These are phyloP conservation scores for Salix udensis DNA, from an alignment of 345 rosid genomes.

Conservation along the genomic window DNA sequence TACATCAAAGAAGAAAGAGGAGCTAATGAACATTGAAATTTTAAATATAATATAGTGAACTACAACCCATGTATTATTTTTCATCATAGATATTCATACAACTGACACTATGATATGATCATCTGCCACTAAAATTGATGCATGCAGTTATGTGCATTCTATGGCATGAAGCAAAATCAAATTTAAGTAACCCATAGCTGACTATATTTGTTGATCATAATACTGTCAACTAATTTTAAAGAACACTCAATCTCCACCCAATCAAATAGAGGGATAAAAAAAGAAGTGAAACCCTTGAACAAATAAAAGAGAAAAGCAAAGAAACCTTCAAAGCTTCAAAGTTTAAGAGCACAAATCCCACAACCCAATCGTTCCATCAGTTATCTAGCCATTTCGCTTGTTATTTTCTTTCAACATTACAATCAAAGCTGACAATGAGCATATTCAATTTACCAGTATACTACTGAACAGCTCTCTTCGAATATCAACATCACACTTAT, in stretches of 20 bases:
- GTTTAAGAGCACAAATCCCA: neutral
- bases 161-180: no score
- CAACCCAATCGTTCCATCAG: neutral
- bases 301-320: neutral
- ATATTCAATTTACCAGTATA: constrained; percentile 58
- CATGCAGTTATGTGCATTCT: no score
- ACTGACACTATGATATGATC: neutral
- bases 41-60: neutral
- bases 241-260: neutral
- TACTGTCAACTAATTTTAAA: neutral
- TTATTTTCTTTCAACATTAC: neutral
- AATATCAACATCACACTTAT: constrained; percentile 88
- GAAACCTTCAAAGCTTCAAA: neutral
- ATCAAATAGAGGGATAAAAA: neutral
- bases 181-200: no score
- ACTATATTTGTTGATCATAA: neutral
- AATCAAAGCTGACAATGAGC: neutral
- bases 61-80: neutral
- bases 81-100: neutral
- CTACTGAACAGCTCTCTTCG: constrained; percentile 92
- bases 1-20: constrained; percentile 25
- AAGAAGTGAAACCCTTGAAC: neutral
- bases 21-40: neutral
- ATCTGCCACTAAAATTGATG: neutral
- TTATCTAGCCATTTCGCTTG: neutral